Base-by-base conservation (phyloP, 2,329 filamentous ascomycete genomes). In the Fusarium odoratissimum region DNA sequence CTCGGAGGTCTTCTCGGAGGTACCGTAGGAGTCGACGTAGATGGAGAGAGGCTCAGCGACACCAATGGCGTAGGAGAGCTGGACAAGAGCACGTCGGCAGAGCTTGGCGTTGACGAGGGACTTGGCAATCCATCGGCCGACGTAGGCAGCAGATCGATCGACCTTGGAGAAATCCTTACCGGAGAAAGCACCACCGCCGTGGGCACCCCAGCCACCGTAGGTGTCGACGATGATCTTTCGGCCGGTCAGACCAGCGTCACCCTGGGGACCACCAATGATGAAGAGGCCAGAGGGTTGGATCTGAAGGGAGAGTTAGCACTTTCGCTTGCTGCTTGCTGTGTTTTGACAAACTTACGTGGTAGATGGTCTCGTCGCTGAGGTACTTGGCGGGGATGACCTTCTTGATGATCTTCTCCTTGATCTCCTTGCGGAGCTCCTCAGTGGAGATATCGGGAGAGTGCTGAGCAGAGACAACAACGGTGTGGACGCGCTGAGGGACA, bases 81-180 rank as follows among this genome's bases (percentile, higher is more conserved):
- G 96, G 79, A 99, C 96, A 60, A 99, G 92, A 72, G 91, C 93
- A 84, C 96, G 95, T 81, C 96, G 95, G 80, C 93, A 93, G 72
- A 99, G 92, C 80, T 93, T 92, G 79, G 95, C 93, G 80, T 91
- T 86, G 78, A 99, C 94, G 75, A 99, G 91, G 45, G 96, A 99
- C 91, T 99, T 99, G 87, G 96, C 96, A 84, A 99, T 95, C 96
- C 96, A 99, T 84, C 96, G 95, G 78, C 90, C 95, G 78, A 98
- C 91, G 88, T 99, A 99, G 81, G 96, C 96, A 77, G 96, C 96
- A 60, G 96, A 98, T 80, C 96, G 94, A 84, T 99, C 96, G 86
- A 99, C 96, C 91, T 99, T 99, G 90, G 95, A 98, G 91, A 98
- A 99, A 86, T 99, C 96, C 92, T 99, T 99, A 82, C 96, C 96